Evolutionary conservation across 345 rosid genomes (phyloP).

Genomic region (Bruguiera gymnorhiza): DNA sequence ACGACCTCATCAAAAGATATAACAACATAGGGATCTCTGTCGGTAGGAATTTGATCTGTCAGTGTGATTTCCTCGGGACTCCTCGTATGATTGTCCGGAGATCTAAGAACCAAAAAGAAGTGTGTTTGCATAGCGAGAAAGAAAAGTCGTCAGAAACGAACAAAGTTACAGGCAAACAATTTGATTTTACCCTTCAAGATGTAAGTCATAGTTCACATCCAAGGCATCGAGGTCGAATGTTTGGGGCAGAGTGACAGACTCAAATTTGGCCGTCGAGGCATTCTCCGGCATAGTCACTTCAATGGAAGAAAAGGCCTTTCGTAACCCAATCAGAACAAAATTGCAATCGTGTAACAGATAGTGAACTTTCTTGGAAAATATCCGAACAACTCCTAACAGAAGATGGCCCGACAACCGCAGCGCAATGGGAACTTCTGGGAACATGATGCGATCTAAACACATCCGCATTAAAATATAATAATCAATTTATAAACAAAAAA

Average conservation of each 20-base stretch:
- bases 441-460: slow-evolving; percentile 58
- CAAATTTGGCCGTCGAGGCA: slow-evolving; percentile 59
- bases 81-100: slow-evolving; percentile 47
- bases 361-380: slow-evolving; percentile 85
- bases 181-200: slow-evolving; percentile 35
- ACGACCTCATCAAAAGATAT: slow-evolving; percentile 68
- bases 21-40: slow-evolving; percentile 57
- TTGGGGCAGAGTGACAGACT: slow-evolving; percentile 68
- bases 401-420: slow-evolving; percentile 82
- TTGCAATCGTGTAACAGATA: slow-evolving; percentile 72
- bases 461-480: not conserved
- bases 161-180: not conserved
- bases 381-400: slow-evolving; percentile 81
- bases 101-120: slow-evolving; percentile 30
- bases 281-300: slow-evolving; percentile 69
- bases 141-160: not conserved
- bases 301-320: slow-evolving; percentile 47
- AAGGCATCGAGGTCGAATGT: slow-evolving; percentile 66
- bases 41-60: slow-evolving; percentile 69
- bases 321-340: slow-evolving; percentile 38
- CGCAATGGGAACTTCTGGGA: slow-evolving; percentile 71
- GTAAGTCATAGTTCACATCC: slow-evolving; percentile 40
- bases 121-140: not conserved
- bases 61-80: slow-evolving; percentile 74
- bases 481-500: not conserved